These are phyloP conservation scores for Marchantia polymorpha DNA, from an alignment of 225 moss, liverwort and hornwort species.

Conservation along the genomic window DNA sequence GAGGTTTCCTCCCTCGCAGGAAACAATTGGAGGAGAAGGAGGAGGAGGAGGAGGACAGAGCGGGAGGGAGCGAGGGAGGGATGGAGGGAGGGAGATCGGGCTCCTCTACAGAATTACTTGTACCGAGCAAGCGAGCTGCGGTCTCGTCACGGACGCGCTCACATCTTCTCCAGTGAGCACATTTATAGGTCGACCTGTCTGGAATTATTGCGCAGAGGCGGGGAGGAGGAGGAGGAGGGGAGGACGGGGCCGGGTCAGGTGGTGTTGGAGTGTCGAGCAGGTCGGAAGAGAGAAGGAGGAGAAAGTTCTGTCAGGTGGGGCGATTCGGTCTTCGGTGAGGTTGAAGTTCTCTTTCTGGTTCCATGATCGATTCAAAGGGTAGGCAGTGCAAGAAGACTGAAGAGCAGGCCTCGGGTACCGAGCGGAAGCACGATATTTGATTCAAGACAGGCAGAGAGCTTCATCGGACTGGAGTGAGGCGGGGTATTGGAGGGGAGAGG, in stretches of 20 bases:
- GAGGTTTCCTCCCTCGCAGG: too few species aligned
- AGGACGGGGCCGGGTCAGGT: neutral
- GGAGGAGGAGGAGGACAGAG: too few species aligned
- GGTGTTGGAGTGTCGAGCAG: neutral
- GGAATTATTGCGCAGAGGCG: neutral
- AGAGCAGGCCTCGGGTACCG: neutral
- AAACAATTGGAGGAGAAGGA: too few species aligned
- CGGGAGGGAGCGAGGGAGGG: too few species aligned
- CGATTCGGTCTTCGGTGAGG: neutral
- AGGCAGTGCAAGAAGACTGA: neutral
- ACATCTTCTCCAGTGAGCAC: neutral
- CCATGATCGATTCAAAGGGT: conserved; percentile 1
- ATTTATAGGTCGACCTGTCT: conserved; percentile 4
- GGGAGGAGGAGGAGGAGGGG: neutral
- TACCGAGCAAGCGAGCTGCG: neutral
- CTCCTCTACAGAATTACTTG: neutral
- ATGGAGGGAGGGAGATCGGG: too few species aligned
- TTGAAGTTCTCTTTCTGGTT: neutral
- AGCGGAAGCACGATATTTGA: neutral
- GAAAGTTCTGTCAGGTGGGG: neutral
- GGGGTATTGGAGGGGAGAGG: neutral
- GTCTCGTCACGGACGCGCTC: neutral
- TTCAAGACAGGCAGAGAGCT: neutral
- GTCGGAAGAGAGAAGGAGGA: neutral
- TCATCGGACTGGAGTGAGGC: neutral